Base-by-base conservation (phyloP, 202 grass and related monocot species). In the Carex arenaria region DNA sequence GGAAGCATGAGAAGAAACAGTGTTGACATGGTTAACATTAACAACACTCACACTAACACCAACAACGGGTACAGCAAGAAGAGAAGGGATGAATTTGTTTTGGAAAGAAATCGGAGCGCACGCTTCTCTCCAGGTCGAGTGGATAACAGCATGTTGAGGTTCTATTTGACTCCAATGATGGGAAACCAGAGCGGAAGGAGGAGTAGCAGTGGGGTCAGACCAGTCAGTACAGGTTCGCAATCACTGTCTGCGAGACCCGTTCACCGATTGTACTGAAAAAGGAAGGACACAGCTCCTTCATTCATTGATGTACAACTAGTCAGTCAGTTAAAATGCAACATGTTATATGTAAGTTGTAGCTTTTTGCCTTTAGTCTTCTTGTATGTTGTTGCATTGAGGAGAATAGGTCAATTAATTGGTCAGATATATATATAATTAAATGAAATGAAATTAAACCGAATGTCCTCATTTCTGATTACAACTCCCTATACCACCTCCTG, bases 41-140 rank as follows among this genome's bases (percentile, higher is more conserved):
- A 87, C 31, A 45, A 85, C 23, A 45, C 18, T 45, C 67, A 45
- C 40, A 11, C 38, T 71, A 47, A 71, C 67, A 22, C 38, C 67
- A 9, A 45, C 49, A 66, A 72, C 23, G 72, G 78, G 42, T 65
- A 65, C 28, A 40, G 3, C 15, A 94, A 89, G 77, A 89, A 79
- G 77, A 91, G 84, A 87, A 91, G 85, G 64, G 93, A 97, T 7
- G 90, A 98, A 51, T 70, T 90, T 60, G 74, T 93, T 34, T 64
- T 92, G 31, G 90, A 97, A 82, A 91, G 92, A 81, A 94, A 92
- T 62, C 78, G 84, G 13, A 94, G 91, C 11, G 87, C 90, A 0
- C 89, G 90, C 23, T 91, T 87, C 49, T 89, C 87, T 2, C 79
- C 89, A 3, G 84, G 79, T 75, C 71, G 32, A 12, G 56, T 76